Base-by-base conservation (phyloP, 805 yeast genomes). In the Zygotorulaspora danielsina region DNA sequence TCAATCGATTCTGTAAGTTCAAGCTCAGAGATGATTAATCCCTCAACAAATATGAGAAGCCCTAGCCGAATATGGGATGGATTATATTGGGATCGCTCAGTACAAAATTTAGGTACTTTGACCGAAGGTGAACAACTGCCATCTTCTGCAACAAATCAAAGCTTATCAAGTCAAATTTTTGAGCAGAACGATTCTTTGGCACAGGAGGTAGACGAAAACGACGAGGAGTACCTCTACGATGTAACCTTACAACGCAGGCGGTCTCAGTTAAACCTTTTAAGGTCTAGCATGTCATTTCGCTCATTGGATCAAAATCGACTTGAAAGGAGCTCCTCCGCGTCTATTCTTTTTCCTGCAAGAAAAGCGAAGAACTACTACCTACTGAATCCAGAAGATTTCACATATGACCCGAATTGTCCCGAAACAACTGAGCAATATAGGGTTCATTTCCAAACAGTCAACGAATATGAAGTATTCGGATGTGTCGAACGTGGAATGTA, bases 401-500 rank as follows among this genome's bases (percentile, higher is more conserved):
- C 53, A 6, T 58, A 58, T 31, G 57, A 59, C 32, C 49, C 49
- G 3, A 40, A 49, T 5, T 56, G 53, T n/a, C 43, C 53, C 6
- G 49, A 51, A 10, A 59, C 54, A 6, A 50, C 59, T 7, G 34
- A 45, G 38, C 41, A 53, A 22, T 58, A 58, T 36, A 51, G 55
- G 11, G 34, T 50, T 10, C 63, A 59, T 42, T 47, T 58, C 19
- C 53, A 56, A 28, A 41, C 61, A 26, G 57, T 58, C 5, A 55
- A 62, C 35, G 66, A 67, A 31, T 67, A 67, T 50, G 62, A 62
- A 18, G 59, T 62, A 8, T 66, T 65, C 53, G 72, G 71, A 3
- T 64, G 66, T 32, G 51, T 64, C n/a, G 72, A 68, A 46, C 57
- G 72, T 27, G 72, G 72, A 8, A 68, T 68, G 55, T 68, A 68